These are phyloP conservation scores for Extremus antarcticus DNA, from an alignment of 495 filamentous ascomycete genomes.

Conservation along the genomic window DNA sequence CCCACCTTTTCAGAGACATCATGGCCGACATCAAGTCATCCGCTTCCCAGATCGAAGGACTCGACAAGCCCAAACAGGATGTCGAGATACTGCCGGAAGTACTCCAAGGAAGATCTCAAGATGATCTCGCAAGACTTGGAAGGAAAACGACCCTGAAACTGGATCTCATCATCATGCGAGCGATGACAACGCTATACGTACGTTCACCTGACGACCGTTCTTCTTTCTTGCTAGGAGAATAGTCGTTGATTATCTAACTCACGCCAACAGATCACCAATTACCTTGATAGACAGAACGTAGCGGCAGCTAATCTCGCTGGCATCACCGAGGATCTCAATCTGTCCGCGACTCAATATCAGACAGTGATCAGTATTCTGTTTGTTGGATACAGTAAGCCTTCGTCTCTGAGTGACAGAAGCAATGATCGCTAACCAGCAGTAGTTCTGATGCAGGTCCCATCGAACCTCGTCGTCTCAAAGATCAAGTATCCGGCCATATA, in stretches of 20 bases:
- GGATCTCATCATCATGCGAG: slow-evolving; percentile 6
- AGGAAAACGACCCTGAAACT: slow-evolving; percentile 2
- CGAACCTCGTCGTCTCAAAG: slow-evolving; percentile 11
- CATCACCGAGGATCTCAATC: slow-evolving; percentile 8
- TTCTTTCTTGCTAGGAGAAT: too few relatives aligned
- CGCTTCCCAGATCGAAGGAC: neutral
- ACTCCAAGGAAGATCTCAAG: neutral
- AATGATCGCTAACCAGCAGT: neutral
- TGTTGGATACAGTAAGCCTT: slow-evolving; percentile 10
- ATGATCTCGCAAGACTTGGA: slow-evolving; percentile 3
- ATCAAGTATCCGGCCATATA: slow-evolving; percentile 34
- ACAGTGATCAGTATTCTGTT: slow-evolving; percentile 13
- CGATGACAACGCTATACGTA: slow-evolving; percentile 4
- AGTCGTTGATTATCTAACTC: neutral
- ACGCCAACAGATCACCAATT: slow-evolving; percentile 4
- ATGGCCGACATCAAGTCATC: neutral
- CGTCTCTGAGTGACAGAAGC: neutral
- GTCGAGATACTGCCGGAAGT: neutral
- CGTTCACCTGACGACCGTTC: neutral
- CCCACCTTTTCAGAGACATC: too few relatives aligned
- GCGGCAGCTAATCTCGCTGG: slow-evolving; percentile 10
- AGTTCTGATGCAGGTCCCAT: slow-evolving; percentile 12
- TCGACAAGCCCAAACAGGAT: slow-evolving; percentile 1
- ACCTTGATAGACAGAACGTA: slow-evolving; percentile 17
- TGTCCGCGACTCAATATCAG: slow-evolving; percentile 12